A percentile compares a stretch with the other conserved stretches of the same genome.
phyloP scores from a whole-genome alignment of 352 stramenopile genomes.

The Pythium myriotylum region DNA sequence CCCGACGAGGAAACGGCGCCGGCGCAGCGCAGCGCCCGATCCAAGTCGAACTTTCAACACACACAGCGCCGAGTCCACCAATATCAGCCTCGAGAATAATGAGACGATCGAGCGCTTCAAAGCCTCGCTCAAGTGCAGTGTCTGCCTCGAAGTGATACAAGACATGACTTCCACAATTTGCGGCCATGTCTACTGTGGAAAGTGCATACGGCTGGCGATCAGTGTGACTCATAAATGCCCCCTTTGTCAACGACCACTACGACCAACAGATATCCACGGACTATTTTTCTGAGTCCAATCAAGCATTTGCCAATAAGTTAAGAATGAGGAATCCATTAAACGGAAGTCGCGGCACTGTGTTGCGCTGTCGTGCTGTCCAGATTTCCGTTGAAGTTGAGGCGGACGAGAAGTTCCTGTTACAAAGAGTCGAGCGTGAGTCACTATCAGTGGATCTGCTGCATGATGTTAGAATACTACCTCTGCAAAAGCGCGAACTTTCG shows the following conservation, averaged over 20 bases:
- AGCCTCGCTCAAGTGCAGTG: slow-evolving; percentile 76
- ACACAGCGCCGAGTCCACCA: slow-evolving; percentile 62
- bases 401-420: background rate
- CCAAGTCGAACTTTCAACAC: slow-evolving; percentile 32
- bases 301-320: slow-evolving; percentile 18
- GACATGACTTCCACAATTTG: slow-evolving; percentile 84
- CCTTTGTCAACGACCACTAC: slow-evolving; percentile 64
- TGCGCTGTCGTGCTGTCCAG: background rate
- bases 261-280: slow-evolving; percentile 72
- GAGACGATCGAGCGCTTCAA: slow-evolving; percentile 82
- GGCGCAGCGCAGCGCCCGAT: background rate
- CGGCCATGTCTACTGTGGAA: slow-evolving; percentile 80
- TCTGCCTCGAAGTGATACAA: slow-evolving; percentile 76
- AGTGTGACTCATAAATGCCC: slow-evolving; percentile 73
- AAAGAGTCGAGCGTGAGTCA: slow-evolving; percentile 65
- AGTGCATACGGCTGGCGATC: slow-evolving; percentile 73
- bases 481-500: slow-evolving; percentile 10
- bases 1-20: slow-evolving; percentile 48
- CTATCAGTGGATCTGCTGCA: slow-evolving; percentile 57
- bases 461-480: slow-evolving; percentile 8
- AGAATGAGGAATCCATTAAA: slow-evolving; percentile 5
- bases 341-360: too few relatives aligned
- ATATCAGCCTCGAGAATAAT: slow-evolving; percentile 71
- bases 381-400: slow-evolving; percentile 2
- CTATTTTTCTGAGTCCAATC: slow-evolving; percentile 69